Conservation (phyloP, 768 basidiomycete genomes). For the Amanita muscaria region DNA sequence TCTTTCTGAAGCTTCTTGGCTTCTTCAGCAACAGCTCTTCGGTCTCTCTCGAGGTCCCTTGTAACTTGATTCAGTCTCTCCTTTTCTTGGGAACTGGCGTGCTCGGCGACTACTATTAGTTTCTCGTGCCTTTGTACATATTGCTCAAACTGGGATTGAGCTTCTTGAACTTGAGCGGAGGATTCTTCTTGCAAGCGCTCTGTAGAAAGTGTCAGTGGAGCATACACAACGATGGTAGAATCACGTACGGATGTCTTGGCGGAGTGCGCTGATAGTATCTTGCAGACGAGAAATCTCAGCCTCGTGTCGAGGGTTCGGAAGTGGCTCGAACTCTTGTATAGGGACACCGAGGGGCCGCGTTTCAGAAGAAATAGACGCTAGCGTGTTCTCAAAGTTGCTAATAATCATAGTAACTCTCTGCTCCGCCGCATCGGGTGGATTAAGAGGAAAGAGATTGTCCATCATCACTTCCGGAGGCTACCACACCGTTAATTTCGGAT, state of each 20-base stretch:
- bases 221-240: background rate
- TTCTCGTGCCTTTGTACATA: conserved; percentile 3
- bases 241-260: conserved; percentile 1
- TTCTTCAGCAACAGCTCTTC: conserved; percentile 54
- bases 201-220: background rate
- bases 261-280: background rate
- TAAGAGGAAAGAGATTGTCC: conserved; percentile 6
- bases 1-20: conserved; percentile 57
- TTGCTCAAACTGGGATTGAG: conserved; percentile 3
- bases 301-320: conserved; percentile 1
- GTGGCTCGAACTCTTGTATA: too few species aligned
- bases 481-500: background rate
- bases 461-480: conserved; percentile 2
- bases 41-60: conserved; percentile 56
- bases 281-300: conserved; percentile 1
- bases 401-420: background rate
- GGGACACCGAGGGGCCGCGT: background rate
- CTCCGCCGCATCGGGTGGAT: conserved; percentile 7
- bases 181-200: conserved; percentile 3
- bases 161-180: conserved; percentile 3
- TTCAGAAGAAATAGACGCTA: background rate
- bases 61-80: conserved; percentile 43
- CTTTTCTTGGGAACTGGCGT: conserved; percentile 37
- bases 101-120: background rate
- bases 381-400: conserved; percentile 3